These are phyloP conservation scores for Aspergillus conjunctus DNA, from an alignment of 495 filamentous ascomycete species.

Conservation along the genomic window DNA sequence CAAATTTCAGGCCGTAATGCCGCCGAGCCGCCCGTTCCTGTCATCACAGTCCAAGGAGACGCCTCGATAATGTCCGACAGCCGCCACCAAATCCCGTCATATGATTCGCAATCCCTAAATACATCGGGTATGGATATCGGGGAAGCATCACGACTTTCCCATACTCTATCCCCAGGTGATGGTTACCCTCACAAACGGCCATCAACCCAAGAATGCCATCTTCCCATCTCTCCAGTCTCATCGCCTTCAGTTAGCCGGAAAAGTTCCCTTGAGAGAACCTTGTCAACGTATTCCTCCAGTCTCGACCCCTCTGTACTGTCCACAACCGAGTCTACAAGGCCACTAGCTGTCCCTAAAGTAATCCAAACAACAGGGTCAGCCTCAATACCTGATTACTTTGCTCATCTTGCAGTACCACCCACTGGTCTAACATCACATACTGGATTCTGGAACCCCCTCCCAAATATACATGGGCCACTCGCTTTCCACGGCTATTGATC, in stretches of 20 bases:
- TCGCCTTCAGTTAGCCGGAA: conserved; percentile 23
- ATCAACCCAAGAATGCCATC: conserved; percentile 10
- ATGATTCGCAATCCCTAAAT: neutral
- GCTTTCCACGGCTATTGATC: conserved; percentile 22
- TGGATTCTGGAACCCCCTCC: conserved; percentile 21
- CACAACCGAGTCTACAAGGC: conserved; percentile 10
- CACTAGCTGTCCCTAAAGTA: conserved; percentile 7
- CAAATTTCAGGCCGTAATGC: neutral
- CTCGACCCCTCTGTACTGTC: conserved; percentile 22
- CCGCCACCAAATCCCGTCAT: neutral
- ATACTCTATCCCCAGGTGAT: neutral
- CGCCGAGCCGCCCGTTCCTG: conserved; percentile 5
- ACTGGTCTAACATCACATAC: conserved; percentile 13
- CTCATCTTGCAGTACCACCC: conserved; percentile 18
- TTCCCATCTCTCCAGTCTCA: conserved; percentile 24
- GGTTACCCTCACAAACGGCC: conserved; percentile 15
- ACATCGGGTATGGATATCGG: neutral
- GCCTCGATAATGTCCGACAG: conserved; percentile 30
- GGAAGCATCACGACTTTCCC: neutral
- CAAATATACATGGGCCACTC: conserved; percentile 15
- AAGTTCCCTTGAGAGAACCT: conserved; percentile 25
- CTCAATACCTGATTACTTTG: conserved; percentile 24
- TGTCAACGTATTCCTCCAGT: conserved; percentile 23
- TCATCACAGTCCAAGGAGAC: conserved; percentile 4
- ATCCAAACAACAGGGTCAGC: conserved; percentile 11